Base-by-base conservation (phyloP, 805 yeast species). In the Yueomyces sinensis region DNA sequence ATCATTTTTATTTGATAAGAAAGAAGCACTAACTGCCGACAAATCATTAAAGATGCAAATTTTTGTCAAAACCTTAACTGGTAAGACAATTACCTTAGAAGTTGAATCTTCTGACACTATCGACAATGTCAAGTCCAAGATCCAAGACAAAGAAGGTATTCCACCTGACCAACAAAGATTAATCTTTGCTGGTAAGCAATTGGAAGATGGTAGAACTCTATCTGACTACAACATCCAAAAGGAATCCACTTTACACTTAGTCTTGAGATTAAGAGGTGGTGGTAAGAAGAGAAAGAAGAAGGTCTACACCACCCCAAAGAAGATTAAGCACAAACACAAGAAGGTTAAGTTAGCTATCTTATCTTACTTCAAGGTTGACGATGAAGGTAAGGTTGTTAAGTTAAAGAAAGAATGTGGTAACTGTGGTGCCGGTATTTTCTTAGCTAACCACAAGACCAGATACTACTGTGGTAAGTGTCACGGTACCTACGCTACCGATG, bases 281-380 rank as follows among this genome's bases (percentile, higher is more conserved):
- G 95, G 95, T 76, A 91, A 87, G 83, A 91, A 91, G 91, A 89
- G 95, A 80, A 91, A 91, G 91, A 91, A 91, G 95, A 89, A 89
- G 94, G 96, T 86, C 66, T 91, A 89, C 89, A 89, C 97, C 74
- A 89, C 97, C 65, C 98, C 98, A 76, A 91, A 91, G 87, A 93
- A 87, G 82, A 83, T 91, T 74, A 83, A 72, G 74, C 97, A 91
- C 93, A 87, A 86, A 82, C 95, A 84, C 82, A 91, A 82, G 83
- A 91, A 89, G 78, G 83, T 82, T 72, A 91, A 91, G 82, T 77
- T 91, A 63, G 97, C 96, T 70, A 96, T 91, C 68, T 82, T 91
- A 68, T 86, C 93, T 65, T 91, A 89, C 91, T 91, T 87, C 86
- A 87, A 89, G 79, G 96, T 91, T 61, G 94, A 86, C 70, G 82